phyloP scores from a whole-genome alignment of 1,139 yeast species.

The Citeromyces siamensis region DNA sequence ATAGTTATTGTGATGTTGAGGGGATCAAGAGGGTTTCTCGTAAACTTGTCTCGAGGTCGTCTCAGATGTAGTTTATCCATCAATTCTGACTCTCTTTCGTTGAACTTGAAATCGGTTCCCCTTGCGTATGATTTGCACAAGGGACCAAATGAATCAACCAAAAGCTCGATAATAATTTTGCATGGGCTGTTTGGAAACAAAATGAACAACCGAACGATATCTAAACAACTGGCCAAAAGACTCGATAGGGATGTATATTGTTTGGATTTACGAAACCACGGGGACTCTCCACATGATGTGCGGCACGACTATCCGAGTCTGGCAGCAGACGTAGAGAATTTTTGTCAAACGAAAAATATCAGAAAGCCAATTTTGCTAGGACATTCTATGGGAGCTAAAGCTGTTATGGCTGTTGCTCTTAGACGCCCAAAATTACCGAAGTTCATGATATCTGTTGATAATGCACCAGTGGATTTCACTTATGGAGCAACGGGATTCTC shows the following conservation, averaged over 20 bases:
- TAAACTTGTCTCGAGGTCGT: too few relatives aligned
- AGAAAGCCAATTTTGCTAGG: slow-evolving; percentile 63
- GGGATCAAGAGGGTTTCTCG: too few relatives aligned
- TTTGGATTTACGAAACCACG: slow-evolving; percentile 82
- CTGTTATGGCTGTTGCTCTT: slow-evolving; percentile 80
- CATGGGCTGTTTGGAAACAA: slow-evolving; percentile 90
- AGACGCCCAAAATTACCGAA: slow-evolving; percentile 54
- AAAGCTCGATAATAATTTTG: slow-evolving; percentile 54
- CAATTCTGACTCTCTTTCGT: background rate
- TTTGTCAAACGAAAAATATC: slow-evolving; percentile 36
- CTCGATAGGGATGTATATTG: slow-evolving; percentile 45
- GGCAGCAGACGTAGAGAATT: slow-evolving; percentile 16
- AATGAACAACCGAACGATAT: slow-evolving; percentile 64
- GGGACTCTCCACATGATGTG: slow-evolving; percentile 63
- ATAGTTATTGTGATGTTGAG: too few relatives aligned
- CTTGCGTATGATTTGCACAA: slow-evolving; percentile 6
- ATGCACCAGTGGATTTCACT: slow-evolving; percentile 48
- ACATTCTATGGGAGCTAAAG: slow-evolving; percentile 96
- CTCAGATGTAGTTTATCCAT: background rate
- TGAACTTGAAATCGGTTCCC: slow-evolving; percentile 7
- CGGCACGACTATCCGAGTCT: slow-evolving; percentile 56
- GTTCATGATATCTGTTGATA: slow-evolving; percentile 71
- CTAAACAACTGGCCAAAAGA: slow-evolving; percentile 19
- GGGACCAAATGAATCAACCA: slow-evolving; percentile 1
- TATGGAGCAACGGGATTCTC: slow-evolving; percentile 47